Conservation (phyloP, 73 alveolate genomes). For the Paraurostyla sp. region DNA sequence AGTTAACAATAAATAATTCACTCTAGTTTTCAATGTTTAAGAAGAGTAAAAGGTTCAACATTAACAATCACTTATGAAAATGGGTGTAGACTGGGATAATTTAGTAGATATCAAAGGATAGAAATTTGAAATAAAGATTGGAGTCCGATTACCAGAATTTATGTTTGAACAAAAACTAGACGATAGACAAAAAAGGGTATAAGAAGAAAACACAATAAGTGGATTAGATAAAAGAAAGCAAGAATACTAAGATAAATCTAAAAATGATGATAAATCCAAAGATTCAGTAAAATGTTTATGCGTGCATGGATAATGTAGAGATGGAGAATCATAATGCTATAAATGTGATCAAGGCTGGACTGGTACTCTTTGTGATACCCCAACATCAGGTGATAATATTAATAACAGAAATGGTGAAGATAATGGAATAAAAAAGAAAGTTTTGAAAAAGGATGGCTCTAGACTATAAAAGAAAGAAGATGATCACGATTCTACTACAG, state of each 20-base stretch:
- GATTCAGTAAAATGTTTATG: background rate
- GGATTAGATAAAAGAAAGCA: background rate
- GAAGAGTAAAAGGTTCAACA: background rate
- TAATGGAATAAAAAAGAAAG: background rate
- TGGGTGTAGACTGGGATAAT: background rate
- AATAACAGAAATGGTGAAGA: slow-evolving; percentile 3
- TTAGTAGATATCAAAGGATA: background rate
- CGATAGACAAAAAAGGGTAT: background rate
- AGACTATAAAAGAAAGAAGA: background rate
- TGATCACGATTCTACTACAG: background rate
- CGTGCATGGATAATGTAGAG: slow-evolving; percentile 48
- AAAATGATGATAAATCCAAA: no score
- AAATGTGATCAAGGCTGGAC: slow-evolving; percentile 51
- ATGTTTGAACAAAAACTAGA: background rate
- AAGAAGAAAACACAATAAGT: background rate
- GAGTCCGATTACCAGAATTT: background rate
- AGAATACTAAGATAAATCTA: background rate
- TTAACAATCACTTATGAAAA: background rate
- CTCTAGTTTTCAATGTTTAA: background rate
- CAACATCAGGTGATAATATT: background rate
- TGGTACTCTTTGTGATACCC: slow-evolving; percentile 40
- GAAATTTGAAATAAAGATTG: background rate
- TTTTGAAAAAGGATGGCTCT: background rate
- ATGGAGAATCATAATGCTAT: slow-evolving; percentile 21
- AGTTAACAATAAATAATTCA: no score